Percentiles rank a stretch among this genome's conserved stretches.
These are phyloP conservation scores for Syzygium jambos DNA, from an alignment of 345 rosid species.

Conservation along the genomic window DNA sequence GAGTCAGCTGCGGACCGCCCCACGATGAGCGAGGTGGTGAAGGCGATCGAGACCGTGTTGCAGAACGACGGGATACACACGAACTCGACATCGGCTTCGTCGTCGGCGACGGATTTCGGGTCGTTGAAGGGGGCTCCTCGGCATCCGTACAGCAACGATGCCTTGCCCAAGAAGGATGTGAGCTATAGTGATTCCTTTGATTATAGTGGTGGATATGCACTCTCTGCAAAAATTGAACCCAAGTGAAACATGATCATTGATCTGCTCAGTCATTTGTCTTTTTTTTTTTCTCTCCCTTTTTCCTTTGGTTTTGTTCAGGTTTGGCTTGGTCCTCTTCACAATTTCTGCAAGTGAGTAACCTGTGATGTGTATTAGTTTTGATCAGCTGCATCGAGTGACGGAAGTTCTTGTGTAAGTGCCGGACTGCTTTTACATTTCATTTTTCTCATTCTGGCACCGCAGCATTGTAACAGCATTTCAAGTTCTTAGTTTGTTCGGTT, in stretches of 20 bases:
- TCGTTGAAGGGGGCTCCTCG: constrained; percentile 30
- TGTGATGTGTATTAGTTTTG: neutral
- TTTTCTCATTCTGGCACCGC: neutral
- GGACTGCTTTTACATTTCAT: neutral
- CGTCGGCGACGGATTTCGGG: constrained; percentile 75
- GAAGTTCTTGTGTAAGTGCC: neutral
- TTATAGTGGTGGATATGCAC: constrained; percentile 64
- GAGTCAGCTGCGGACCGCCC: constrained; percentile 85
- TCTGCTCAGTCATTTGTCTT: neutral
- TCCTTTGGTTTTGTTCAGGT: neutral
- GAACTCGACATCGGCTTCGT: constrained; percentile 74
- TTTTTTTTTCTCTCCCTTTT: neutral
- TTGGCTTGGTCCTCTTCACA: neutral
- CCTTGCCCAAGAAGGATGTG: constrained; percentile 27
- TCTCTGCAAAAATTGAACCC: constrained; percentile 58
- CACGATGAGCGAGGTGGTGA: constrained; percentile 77
- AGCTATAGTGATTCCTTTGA: constrained; percentile 42
- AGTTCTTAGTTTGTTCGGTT: neutral
- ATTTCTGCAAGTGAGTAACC: neutral
- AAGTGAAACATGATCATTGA: constrained; percentile 15
- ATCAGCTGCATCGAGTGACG: neutral
- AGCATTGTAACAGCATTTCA: neutral
- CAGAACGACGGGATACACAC: constrained; percentile 61
- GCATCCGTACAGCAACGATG: constrained; percentile 48
- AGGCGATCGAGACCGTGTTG: constrained; percentile 65